Percentiles rank a stretch among this genome's conserved stretches.
Evolutionary conservation across 2,329 filamentous ascomycete genomes (phyloP).

Genomic region (Alternaria brassicicola): DNA sequence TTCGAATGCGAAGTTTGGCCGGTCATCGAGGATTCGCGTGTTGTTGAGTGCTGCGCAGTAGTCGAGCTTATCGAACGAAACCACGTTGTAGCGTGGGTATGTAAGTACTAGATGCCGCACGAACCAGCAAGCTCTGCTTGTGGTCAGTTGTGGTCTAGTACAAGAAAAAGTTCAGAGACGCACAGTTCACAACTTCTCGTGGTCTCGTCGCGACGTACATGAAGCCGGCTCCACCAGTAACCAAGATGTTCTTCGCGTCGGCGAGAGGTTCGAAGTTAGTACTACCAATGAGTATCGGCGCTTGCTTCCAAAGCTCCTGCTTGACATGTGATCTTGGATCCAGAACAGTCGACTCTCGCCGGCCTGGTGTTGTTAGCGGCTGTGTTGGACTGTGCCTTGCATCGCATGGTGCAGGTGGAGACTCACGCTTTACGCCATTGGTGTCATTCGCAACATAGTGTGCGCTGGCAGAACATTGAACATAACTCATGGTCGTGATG

Average conservation of each 20-base stretch:
- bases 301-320: constrained; percentile 71
- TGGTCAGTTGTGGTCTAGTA: constrained; percentile 19
- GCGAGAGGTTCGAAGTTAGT: constrained; percentile 72
- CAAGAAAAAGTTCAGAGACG: background rate
- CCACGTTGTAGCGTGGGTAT: constrained; percentile 77
- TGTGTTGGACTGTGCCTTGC: constrained; percentile 12
- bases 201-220: constrained; percentile 63
- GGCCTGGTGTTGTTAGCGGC: constrained; percentile 25
- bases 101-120: constrained; percentile 77
- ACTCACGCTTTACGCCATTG: constrained; percentile 39
- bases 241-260: constrained; percentile 79
- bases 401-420: constrained; percentile 3
- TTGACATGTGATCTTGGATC: constrained; percentile 56
- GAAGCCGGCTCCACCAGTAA: constrained; percentile 84
- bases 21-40: constrained; percentile 69
- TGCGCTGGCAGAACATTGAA: constrained; percentile 30
- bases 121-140: constrained; percentile 75
- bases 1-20: constrained; percentile 77
- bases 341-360: constrained; percentile 48
- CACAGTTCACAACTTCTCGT: constrained; percentile 7
- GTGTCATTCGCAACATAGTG: constrained; percentile 15
- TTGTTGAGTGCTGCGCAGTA: constrained; percentile 84
- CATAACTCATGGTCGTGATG: constrained; percentile 33
- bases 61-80: constrained; percentile 85
- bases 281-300: constrained; percentile 71